phyloP scores from a whole-genome alignment of 768 basidiomycete species.

The Tubosaeta sp. region DNA sequence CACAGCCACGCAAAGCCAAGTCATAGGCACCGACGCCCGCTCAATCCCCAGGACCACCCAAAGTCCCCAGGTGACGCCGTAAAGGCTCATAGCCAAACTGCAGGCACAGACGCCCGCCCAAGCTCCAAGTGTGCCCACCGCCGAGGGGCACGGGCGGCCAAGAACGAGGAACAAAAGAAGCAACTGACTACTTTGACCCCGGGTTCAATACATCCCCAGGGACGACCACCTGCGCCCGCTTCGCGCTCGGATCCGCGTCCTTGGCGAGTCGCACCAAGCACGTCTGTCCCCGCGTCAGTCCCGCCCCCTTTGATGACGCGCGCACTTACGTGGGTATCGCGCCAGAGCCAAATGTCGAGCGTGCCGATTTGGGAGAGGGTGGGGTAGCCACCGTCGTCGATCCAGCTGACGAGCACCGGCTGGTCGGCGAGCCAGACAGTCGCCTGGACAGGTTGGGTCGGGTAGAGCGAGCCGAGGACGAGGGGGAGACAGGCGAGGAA shows the following conservation, averaged over 20 bases:
- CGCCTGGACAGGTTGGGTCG: constrained; percentile 44
- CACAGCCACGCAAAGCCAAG: too few species aligned
- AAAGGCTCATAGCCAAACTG: too few species aligned
- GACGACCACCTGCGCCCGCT: constrained; percentile 25
- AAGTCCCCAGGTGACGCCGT: too few species aligned
- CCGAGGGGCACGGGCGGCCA: too few species aligned
- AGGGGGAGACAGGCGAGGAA: constrained; percentile 8
- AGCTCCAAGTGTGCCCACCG: too few species aligned
- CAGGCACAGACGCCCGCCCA: too few species aligned
- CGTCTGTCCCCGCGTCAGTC: constrained; percentile 26
- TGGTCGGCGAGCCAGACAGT: constrained; percentile 45
- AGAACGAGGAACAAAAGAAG: neutral
- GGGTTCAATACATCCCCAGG: constrained; percentile 23
- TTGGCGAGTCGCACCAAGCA: constrained; percentile 42
- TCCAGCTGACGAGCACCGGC: constrained; percentile 44
- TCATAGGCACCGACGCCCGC: too few species aligned
- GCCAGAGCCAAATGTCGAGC: constrained; percentile 45
- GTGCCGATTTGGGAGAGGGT: constrained; percentile 38
- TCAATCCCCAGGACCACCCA: too few species aligned
- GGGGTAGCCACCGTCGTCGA: constrained; percentile 43
- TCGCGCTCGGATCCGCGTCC: constrained; percentile 35
- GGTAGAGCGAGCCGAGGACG: constrained; percentile 41
- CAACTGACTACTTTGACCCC: constrained; percentile 34
- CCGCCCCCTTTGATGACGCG: neutral
- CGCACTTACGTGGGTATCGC: constrained; percentile 36